A percentile compares a stretch with the other conserved stretches of the same genome.
Evolutionary conservation across 257 asterid species (phyloP).

Genomic region (Buddleja alternifolia): DNA sequence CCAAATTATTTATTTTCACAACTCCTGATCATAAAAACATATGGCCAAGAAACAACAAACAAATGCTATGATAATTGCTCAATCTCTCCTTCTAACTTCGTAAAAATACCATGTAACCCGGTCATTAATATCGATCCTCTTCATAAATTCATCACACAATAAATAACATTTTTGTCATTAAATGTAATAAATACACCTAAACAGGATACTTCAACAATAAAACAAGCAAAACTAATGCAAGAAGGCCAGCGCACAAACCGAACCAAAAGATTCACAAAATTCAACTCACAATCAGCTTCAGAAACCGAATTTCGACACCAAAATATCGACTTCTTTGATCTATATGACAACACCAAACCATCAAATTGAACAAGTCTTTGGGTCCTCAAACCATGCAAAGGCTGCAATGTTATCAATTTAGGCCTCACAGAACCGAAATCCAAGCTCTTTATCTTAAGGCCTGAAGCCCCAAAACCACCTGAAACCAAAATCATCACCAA

Average conservation of each 20-base stretch:
- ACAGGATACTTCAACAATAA: conserved; percentile 7
- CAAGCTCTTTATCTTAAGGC: conserved; percentile 50
- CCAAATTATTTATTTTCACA: neutral
- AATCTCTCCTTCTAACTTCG: conserved; percentile 1
- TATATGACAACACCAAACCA: conserved; percentile 46
- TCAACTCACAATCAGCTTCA: conserved; percentile 51
- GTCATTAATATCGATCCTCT: neutral
- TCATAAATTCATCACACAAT: neutral
- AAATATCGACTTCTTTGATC: conserved; percentile 41
- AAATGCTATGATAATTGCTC: conserved; percentile 1
- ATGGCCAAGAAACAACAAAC: conserved; percentile 12
- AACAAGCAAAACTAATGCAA: conserved; percentile 17
- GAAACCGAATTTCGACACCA: conserved; percentile 44
- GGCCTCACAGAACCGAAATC: conserved; percentile 48
- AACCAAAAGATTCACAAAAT: conserved; percentile 10
- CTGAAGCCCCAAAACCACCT: conserved; percentile 67
- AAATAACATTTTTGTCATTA: neutral
- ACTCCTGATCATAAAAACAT: conserved; percentile 7
- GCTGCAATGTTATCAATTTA: conserved; percentile 42
- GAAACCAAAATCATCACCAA: conserved; percentile 28
- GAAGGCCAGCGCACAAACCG: neutral
- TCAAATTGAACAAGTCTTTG: conserved; percentile 33
- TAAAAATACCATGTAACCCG: neutral
- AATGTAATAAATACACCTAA: conserved; percentile 1
- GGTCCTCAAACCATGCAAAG: conserved; percentile 36